Evolutionary conservation across 2,329 filamentous ascomycete genomes (phyloP), one percentile per base, ranked within the genome.

Genomic region (Aureobasidium sp.): DNA sequence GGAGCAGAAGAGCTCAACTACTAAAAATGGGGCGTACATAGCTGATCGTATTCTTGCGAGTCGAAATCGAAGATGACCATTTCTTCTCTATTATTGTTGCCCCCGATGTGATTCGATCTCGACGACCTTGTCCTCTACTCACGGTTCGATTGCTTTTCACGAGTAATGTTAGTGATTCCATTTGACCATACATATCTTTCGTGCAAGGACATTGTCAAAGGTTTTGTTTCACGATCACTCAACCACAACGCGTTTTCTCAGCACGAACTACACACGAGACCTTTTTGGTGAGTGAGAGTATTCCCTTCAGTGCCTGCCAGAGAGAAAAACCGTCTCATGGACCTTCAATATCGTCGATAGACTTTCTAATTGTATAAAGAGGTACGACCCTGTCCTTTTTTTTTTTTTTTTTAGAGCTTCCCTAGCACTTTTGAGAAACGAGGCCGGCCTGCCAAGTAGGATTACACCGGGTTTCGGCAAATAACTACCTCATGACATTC

Each of bases 1-100:
- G 89, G 87, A 42, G 85, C 87, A 42, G 88, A 89, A 29, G 93
- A 96, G 76, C 78, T 97, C 69, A 95, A 97, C 74, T 97, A 97
- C 71, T 97, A 81, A 53, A 40, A 40, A 21, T 2, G 8, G 15
- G 33, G 33, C 23, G 25, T 53, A 38, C 21, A 38, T 40, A 53
- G 23, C 21, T 40, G 35, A 40, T 53, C 23, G 49, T 17, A 40
- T 11, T 53, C 17, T 53, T n/a, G 23, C 23, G 29, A 21, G 35
- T n/a, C 13, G 17, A 13, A 53, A 40, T 40, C 2, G 10, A 40
- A 53, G 17, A 40, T 40, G 35, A 51, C 29, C 21, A 29, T 27
- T 37, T 25, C 21, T 3, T 25, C 29, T 8, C 6, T 23, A 37
- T 10, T 6, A 7, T 15, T 13, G 2, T 13, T 33, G 2, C 15